Evolutionary conservation across 179 eudicot species (phyloP).

Genomic region (Amaranthus tricolor): DNA sequence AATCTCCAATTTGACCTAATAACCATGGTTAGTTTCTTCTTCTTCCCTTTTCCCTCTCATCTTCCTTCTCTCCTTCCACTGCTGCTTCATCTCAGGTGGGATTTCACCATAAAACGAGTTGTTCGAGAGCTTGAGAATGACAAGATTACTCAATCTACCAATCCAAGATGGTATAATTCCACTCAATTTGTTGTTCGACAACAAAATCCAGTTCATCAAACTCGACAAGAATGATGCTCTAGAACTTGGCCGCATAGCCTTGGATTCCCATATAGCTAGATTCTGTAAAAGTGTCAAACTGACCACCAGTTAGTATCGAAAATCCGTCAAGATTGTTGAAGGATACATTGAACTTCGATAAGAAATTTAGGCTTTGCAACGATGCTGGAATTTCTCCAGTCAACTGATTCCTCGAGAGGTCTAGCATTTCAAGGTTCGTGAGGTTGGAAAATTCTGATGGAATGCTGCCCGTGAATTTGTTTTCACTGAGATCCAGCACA

Average conservation of each 20-base stretch:
- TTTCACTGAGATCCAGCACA: constrained; percentile 61
- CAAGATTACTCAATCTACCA: no score
- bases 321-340: constrained; percentile 70
- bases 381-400: constrained; percentile 75
- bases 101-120: no score
- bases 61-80: no score
- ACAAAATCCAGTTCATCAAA: no score
- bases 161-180: no score
- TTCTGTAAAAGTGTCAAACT: constrained; percentile 59
- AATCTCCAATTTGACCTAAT: no score
- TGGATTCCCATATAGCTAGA: constrained; percentile 55
- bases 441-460: constrained; percentile 70
- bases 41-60: no score
- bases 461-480: constrained; percentile 66
- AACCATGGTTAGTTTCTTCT: no score
- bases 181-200: no score
- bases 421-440: constrained; percentile 61
- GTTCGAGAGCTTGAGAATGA: no score
- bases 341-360: constrained; percentile 79
- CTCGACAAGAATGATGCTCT: constrained; percentile 36
- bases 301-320: constrained; percentile 87
- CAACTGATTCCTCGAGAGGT: constrained; percentile 64
- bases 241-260: constrained; percentile 53
- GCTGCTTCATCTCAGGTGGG: no score
- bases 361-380: constrained; percentile 57